A percentile compares a stretch with the other conserved stretches of the same genome.
Evolutionary conservation across 2,329 filamentous ascomycete genomes (phyloP).

Genomic region (Chaetomiaceae sp.): DNA sequence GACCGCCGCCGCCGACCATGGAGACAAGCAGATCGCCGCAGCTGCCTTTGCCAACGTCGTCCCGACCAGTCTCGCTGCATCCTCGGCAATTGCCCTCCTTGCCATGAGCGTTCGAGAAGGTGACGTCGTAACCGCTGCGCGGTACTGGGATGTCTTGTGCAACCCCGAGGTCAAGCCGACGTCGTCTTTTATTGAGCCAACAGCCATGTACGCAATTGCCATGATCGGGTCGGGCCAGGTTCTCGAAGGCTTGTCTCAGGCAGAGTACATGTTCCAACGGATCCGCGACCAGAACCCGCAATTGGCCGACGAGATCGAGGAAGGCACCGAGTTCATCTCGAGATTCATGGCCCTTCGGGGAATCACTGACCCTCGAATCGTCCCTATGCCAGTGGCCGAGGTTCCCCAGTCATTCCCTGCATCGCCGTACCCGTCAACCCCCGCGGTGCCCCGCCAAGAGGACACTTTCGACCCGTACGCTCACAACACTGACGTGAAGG

Average conservation of each 20-base stretch:
- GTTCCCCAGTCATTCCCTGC: constrained; percentile 45
- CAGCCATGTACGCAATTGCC: constrained; percentile 84
- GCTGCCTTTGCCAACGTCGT: constrained; percentile 60
- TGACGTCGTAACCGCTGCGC: constrained; percentile 69
- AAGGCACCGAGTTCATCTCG: constrained; percentile 68
- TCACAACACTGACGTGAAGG: constrained; percentile 86
- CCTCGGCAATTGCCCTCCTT: constrained; percentile 73
- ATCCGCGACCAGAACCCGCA: constrained; percentile 62
- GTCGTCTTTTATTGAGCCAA: constrained; percentile 73
- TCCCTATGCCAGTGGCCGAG: constrained; percentile 42
- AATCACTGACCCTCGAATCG: constrained; percentile 51
- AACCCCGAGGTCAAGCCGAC: constrained; percentile 57
- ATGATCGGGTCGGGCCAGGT: constrained; percentile 81
- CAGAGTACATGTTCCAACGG: constrained; percentile 80
- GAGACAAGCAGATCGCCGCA: constrained; percentile 63
- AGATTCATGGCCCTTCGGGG: constrained; percentile 55
- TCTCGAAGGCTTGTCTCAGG: constrained; percentile 73
- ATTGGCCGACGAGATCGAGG: constrained; percentile 75
- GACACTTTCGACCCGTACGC: constrained; percentile 90
- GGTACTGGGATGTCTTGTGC: constrained; percentile 75
- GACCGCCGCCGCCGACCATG: constrained; percentile 73
- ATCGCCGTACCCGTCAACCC: constrained; percentile 52
- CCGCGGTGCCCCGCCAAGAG: constrained; percentile 60
- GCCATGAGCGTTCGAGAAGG: constrained; percentile 82
- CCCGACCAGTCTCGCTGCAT: constrained; percentile 46